Percentiles rank a stretch among this genome's conserved stretches.
These are phyloP conservation scores for Nakazawaea holstii DNA, from an alignment of 805 yeast genomes.

Conservation along the genomic window DNA sequence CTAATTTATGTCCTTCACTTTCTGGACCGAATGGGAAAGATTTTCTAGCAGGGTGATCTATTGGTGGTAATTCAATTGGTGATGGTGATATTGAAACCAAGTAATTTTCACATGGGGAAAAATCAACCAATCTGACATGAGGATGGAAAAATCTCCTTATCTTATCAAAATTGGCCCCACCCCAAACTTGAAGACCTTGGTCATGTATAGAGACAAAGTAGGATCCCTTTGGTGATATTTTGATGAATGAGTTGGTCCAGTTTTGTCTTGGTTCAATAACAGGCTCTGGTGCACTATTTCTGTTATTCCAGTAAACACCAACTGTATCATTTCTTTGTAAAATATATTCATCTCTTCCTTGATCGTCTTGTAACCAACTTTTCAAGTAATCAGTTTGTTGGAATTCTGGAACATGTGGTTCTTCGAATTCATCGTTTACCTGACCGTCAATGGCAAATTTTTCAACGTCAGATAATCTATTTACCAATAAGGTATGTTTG, in stretches of 20 bases:
- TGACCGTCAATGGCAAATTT: slow-evolving; percentile 64
- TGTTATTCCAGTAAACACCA: slow-evolving; percentile 83
- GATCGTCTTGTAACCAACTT: slow-evolving; percentile 86
- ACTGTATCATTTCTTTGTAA: slow-evolving; percentile 76
- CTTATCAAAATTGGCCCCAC: slow-evolving; percentile 75
- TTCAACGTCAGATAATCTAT: slow-evolving; percentile 78
- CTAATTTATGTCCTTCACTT: slow-evolving; percentile 89
- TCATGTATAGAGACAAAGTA: slow-evolving; percentile 83
- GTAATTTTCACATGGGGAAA: slow-evolving; percentile 88
- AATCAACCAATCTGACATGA: slow-evolving; percentile 82
- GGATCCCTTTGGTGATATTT: slow-evolving; percentile 92
- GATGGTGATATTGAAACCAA: slow-evolving; percentile 86
- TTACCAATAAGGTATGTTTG: slow-evolving; percentile 83
- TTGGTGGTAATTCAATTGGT: slow-evolving; percentile 70
- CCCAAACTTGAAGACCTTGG: slow-evolving; percentile 95
- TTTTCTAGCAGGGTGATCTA: slow-evolving; percentile 56
- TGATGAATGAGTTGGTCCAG: slow-evolving; percentile 84
- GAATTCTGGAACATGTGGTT: slow-evolving; percentile 70
- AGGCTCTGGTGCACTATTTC: slow-evolving; percentile 63
- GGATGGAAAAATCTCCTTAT: slow-evolving; percentile 80
- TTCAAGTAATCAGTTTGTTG: slow-evolving; percentile 75
- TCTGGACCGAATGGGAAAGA: slow-evolving; percentile 79
- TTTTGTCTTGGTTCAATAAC: slow-evolving; percentile 74
- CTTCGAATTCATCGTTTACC: slow-evolving; percentile 55
- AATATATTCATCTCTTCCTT: slow-evolving; percentile 86